A percentile compares a stretch with the other conserved stretches of the same genome.
Evolutionary conservation across 129 eudicot species (phyloP).

Genomic region (Pittosporum tobira): DNA sequence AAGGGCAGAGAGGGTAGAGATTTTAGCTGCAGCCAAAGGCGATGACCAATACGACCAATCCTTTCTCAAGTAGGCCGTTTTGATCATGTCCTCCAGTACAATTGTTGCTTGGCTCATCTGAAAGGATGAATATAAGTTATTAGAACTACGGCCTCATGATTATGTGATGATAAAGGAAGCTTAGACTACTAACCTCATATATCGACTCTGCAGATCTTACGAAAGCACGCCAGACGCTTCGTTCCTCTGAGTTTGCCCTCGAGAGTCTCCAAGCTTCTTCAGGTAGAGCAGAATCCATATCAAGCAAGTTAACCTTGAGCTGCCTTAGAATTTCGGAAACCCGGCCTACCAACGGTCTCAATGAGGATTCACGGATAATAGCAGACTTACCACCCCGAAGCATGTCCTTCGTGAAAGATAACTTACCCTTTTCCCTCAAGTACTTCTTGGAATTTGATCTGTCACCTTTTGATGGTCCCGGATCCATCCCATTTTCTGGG

Average conservation of each 20-base stretch:
- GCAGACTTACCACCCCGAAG: constrained; percentile 9
- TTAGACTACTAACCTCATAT: constrained; percentile 56
- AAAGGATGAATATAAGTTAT: too few relatives aligned
- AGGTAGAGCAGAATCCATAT: constrained; percentile 83
- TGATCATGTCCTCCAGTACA: constrained; percentile 73
- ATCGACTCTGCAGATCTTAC: constrained; percentile 73
- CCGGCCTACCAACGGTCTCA: constrained; percentile 57
- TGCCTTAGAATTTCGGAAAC: constrained; percentile 53
- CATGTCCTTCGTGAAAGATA: constrained; percentile 24
- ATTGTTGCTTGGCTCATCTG: constrained; percentile 82
- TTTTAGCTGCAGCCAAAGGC: constrained; percentile 60
- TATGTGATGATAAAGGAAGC: constrained; percentile 1
- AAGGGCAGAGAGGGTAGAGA: constrained; percentile 62
- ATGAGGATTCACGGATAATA: constrained; percentile 54
- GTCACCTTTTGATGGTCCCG: constrained; percentile 31
- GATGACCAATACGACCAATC: constrained; percentile 98
- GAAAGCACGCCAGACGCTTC: constrained; percentile 76
- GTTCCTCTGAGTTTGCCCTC: constrained; percentile 37
- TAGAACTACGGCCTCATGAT: too few relatives aligned
- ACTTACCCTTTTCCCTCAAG: constrained; percentile 24
- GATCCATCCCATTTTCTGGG: constrained; percentile 19
- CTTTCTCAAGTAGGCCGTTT: constrained; percentile 53
- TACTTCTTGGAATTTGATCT: constrained; percentile 29
- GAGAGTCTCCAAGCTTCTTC: constrained; percentile 66
- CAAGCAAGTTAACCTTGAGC: constrained; percentile 75